Evolutionary conservation across 2,329 filamentous ascomycete species (phyloP).

Genomic region (Emergomyces orientalis): DNA sequence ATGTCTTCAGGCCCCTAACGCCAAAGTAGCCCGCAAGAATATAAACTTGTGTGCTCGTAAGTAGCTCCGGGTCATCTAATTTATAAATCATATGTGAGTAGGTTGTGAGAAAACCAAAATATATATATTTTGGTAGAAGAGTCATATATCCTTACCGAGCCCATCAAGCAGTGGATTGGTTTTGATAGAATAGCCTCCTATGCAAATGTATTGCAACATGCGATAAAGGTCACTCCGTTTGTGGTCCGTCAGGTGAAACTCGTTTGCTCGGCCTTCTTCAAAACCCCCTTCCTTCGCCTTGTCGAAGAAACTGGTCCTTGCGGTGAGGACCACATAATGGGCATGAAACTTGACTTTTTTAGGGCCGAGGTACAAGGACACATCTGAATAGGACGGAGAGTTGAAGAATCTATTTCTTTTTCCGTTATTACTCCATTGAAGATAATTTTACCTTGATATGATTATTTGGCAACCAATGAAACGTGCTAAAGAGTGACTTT

Average conservation of each 20-base stretch:
- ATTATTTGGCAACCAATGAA: not conserved
- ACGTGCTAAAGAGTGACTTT: no score
- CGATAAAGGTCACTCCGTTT: not conserved
- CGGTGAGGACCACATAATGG: not conserved
- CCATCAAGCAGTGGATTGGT: not conserved
- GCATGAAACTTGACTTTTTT: not conserved
- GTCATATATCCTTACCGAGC: not conserved
- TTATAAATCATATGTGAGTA: not conserved
- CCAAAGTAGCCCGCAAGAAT: not conserved
- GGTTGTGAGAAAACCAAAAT: not conserved
- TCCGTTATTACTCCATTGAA: not conserved
- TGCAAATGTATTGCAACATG: constrained; percentile 1
- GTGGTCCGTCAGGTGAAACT: not conserved
- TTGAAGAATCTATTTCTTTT: not conserved
- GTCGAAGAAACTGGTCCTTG: not conserved
- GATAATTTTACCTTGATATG: not conserved
- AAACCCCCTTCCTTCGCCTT: not conserved
- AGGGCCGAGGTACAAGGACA: not conserved
- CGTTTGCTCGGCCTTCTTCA: not conserved
- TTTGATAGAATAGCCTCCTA: not conserved
- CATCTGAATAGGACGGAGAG: not conserved
- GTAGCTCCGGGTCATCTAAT: not conserved
- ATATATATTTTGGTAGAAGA: not conserved
- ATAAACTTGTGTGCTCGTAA: not conserved
- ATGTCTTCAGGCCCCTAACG: no score